A percentile compares a stretch with the other conserved stretches of the same genome.
Conservation (phyloP, 2,329 filamentous ascomycete species). For the Colletotrichum incanum region DNA sequence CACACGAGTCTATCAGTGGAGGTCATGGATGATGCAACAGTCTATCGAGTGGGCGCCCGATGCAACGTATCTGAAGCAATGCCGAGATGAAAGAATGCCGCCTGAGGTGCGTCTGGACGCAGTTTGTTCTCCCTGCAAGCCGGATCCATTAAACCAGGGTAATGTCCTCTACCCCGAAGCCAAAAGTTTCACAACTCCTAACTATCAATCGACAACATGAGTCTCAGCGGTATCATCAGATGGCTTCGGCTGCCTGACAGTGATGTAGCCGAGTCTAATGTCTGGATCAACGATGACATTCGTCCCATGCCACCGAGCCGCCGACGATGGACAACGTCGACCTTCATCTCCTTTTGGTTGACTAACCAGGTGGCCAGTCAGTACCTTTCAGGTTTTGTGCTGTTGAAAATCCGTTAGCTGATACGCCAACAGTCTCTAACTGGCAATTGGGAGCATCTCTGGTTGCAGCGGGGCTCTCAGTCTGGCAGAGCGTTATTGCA, state of each 20-base stretch:
- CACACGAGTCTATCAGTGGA: slow-evolving; percentile 11
- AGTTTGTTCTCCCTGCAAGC: not conserved
- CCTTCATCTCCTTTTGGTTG: slow-evolving; percentile 43
- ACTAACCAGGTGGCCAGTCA: slow-evolving; percentile 37
- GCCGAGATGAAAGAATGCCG: not conserved
- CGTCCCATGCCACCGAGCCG: slow-evolving; percentile 40
- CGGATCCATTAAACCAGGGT: slow-evolving; percentile 19
- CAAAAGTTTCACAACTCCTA: not conserved
- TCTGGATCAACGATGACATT: slow-evolving; percentile 44
- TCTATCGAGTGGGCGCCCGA: not conserved
- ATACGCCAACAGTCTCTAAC: slow-evolving; percentile 23
- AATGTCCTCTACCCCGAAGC: not conserved
- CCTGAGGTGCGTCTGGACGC: too few relatives aligned
- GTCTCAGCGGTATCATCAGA: not conserved
- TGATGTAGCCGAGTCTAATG: slow-evolving; percentile 35
- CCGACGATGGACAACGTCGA: slow-evolving; percentile 36
- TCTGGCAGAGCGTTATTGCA: slow-evolving; percentile 39
- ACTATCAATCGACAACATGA: slow-evolving; percentile 2
- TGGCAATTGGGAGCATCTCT: slow-evolving; percentile 39
- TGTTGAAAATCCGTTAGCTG: not conserved
- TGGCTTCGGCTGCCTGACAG: slow-evolving; percentile 36
- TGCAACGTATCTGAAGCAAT: slow-evolving; percentile 23
- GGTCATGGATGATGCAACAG: not conserved
- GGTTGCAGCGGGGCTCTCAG: slow-evolving; percentile 28
- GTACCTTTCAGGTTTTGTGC: rapidly evolving